A percentile compares a stretch with the other conserved stretches of the same genome.
Conservation (phyloP, 2,329 filamentous ascomycete genomes). For the Claviceps humidiphila region DNA sequence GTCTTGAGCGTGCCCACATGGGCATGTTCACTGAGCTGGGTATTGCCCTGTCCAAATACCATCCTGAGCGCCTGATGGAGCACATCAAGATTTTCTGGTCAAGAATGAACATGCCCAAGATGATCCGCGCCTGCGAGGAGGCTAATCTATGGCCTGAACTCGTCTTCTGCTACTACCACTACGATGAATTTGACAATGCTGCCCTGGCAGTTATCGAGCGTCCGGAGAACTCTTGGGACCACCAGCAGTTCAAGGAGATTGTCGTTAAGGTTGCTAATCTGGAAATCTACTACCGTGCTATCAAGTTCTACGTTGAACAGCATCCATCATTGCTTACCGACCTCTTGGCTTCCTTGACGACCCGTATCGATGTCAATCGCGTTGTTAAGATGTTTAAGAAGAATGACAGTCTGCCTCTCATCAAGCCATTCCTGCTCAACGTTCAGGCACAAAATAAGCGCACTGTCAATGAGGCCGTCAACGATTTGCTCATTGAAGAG, state of each 20-base stretch:
- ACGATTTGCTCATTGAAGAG: constrained; percentile 94
- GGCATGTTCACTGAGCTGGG: constrained; percentile 92
- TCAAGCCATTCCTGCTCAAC: constrained; percentile 96
- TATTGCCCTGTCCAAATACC: constrained; percentile 86
- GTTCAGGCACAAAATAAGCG: constrained; percentile 97
- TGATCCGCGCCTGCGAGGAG: constrained; percentile 86
- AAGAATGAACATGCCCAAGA: constrained; percentile 93
- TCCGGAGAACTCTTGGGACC: constrained; percentile 94
- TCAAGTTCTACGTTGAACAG: constrained; percentile 96
- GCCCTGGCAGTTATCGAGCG: constrained; percentile 96
- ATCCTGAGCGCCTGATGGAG: constrained; percentile 93
- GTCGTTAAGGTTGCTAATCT: constrained; percentile 95
- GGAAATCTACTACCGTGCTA: constrained; percentile 95
- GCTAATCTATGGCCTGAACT: constrained; percentile 95
- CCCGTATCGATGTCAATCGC: constrained; percentile 92
- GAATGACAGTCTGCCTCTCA: constrained; percentile 92
- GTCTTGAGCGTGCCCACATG: constrained; percentile 86
- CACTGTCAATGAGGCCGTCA: constrained; percentile 94
- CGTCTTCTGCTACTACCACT: constrained; percentile 96
- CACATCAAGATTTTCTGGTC: constrained; percentile 98
- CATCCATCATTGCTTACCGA: constrained; percentile 95
- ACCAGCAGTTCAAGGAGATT: constrained; percentile 99
- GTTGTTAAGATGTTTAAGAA: constrained; percentile 99
- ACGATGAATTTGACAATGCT: constrained; percentile 96
- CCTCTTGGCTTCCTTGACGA: constrained; percentile 78